A percentile compares a stretch with the other conserved stretches of the same genome.
phyloP scores from a whole-genome alignment of 257 asterid species.

The Solanum okadae region DNA sequence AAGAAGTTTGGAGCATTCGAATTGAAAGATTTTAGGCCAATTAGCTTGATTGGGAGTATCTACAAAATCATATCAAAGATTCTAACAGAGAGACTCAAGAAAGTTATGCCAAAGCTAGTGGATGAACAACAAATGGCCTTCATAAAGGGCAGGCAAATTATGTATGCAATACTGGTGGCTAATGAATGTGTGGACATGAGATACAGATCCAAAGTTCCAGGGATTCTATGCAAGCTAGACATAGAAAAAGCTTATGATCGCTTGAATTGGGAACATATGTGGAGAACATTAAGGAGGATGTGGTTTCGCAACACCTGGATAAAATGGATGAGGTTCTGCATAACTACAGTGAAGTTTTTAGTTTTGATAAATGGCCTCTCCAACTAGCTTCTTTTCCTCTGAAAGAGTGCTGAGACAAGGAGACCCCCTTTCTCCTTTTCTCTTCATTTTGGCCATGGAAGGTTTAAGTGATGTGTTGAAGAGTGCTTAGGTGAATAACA shows the following conservation, averaged over 20 bases:
- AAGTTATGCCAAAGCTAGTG: background rate
- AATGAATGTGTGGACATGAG: background rate
- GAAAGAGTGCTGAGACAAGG: background rate
- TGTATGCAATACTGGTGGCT: background rate
- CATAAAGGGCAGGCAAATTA: background rate
- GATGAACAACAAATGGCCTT: background rate
- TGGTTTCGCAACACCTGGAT: background rate
- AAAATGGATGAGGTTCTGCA: background rate
- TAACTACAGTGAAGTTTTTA: background rate
- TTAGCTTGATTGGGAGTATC: background rate
- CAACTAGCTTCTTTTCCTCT: background rate
- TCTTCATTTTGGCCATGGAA: background rate
- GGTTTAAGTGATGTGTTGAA: background rate
- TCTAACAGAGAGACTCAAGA: background rate
- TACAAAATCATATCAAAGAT: background rate
- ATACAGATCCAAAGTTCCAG: background rate
- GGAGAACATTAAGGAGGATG: background rate
- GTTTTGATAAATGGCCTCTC: background rate
- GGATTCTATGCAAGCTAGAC: background rate
- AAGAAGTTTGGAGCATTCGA: background rate
- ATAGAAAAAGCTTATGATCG: background rate
- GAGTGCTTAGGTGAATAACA: background rate
- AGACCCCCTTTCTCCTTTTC: background rate
- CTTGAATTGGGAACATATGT: background rate
- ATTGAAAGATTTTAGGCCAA: background rate